A percentile compares a stretch with the other conserved stretches of the same genome.
These are phyloP conservation scores for Ophiostoma perfectum DNA, from an alignment of 2,329 filamentous ascomycete species.

Conservation along the genomic window DNA sequence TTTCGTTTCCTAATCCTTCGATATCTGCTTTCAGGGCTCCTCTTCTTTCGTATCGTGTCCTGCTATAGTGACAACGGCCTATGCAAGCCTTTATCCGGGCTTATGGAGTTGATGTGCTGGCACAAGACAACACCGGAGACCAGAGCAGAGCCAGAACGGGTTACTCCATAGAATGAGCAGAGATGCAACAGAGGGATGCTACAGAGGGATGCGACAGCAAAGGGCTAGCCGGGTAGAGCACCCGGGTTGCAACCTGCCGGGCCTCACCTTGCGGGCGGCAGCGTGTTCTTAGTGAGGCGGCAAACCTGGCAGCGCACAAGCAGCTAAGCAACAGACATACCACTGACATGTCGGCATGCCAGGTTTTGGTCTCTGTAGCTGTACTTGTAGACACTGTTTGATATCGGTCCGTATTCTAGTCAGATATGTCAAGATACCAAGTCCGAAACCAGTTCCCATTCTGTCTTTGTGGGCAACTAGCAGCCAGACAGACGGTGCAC, in stretches of 20 bases:
- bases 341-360: neutral
- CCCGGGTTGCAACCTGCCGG: neutral
- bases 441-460: too few species aligned
- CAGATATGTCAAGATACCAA: too few species aligned
- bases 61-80: neutral
- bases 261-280: slow-evolving; percentile 7
- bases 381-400: too few species aligned
- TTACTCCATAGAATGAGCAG: neutral
- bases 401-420: too few species aligned
- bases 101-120: slow-evolving; percentile 4
- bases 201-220: slow-evolving; percentile 2
- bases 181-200: slow-evolving; percentile 5
- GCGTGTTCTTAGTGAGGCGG: neutral
- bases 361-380: too few species aligned
- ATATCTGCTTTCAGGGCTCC: neutral
- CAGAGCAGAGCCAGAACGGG: neutral
- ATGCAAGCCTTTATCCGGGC: neutral
- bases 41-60: neutral
- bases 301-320: neutral
- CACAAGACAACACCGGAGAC: neutral
- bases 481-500: neutral
- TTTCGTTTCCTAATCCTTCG: slow-evolving; percentile 4
- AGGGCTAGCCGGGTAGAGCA: neutral
- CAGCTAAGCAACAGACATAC: neutral
- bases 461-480: neutral